Percentiles rank a stretch among this genome's conserved stretches.
These are phyloP conservation scores for Sporothrix luriei DNA, from an alignment of 2,329 filamentous ascomycete species.

Conservation along the genomic window DNA sequence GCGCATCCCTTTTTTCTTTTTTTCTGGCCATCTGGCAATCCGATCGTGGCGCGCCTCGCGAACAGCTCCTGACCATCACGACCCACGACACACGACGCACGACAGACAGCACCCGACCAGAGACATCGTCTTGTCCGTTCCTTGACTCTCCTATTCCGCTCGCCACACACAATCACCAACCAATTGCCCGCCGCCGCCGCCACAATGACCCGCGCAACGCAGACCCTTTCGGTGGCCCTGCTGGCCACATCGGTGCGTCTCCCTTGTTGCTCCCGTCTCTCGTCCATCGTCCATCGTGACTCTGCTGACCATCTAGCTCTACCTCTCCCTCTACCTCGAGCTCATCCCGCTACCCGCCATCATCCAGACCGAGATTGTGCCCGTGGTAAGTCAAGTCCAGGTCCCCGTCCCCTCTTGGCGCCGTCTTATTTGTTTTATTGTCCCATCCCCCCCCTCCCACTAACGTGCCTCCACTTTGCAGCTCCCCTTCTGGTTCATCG, in stretches of 20 bases:
- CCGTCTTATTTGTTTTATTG: no score
- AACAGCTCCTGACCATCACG: not conserved
- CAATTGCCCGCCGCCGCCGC: not conserved
- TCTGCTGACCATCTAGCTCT: conserved; percentile 62
- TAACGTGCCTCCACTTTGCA: conserved; percentile 44
- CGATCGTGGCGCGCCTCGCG: conserved; percentile 19
- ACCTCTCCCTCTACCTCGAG: conserved; percentile 81
- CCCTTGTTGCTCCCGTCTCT: not conserved
- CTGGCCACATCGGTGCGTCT: conserved; percentile 79
- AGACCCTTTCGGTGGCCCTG: conserved; percentile 85
- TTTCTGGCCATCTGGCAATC: conserved; percentile 33
- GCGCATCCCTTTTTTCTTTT: conserved; percentile 27
- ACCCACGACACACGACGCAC: not conserved
- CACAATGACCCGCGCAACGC: conserved; percentile 90
- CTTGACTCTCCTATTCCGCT: not conserved
- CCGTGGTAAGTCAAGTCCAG: conserved; percentile 87
- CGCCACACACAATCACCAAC: not conserved
- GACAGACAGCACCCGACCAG: not conserved
- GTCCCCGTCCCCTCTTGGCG: conserved; percentile 7
- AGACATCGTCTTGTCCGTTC: conserved; percentile 2
- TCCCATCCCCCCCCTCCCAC: no score
- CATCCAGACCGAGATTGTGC: conserved; percentile 82
- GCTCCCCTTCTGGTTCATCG: conserved; percentile 91
- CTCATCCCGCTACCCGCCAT: conserved; percentile 77
- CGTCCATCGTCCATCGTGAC: not conserved